phyloP scores from a whole-genome alignment of 1,284 basidiomycete species.

The Apiotrichum mycotoxinovorans region DNA sequence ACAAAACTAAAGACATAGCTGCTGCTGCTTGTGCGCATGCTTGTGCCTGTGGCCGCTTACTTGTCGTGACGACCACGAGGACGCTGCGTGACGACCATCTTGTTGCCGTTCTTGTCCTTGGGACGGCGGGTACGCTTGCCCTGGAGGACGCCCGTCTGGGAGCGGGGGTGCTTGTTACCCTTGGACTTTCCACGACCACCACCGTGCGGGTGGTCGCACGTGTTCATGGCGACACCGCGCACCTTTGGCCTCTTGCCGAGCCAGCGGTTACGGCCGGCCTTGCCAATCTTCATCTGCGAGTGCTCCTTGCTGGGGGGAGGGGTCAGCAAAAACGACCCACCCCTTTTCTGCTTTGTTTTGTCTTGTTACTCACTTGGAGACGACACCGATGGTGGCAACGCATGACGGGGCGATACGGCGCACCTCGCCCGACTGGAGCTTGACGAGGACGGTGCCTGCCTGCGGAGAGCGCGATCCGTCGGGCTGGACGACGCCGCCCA shows the following conservation, averaged over 20 bases:
- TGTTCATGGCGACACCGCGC: conserved; percentile 98
- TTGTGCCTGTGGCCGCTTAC: neutral
- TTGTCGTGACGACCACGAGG: conserved; percentile 60
- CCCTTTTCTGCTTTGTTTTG: neutral
- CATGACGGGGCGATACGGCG: conserved; percentile 78
- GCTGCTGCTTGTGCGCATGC: neutral
- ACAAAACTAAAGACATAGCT: neutral
- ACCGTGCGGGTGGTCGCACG: conserved; percentile 93
- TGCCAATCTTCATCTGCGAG: conserved; percentile 79
- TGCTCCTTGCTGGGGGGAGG: conserved; percentile 63
- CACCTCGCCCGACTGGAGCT: conserved; percentile 88
- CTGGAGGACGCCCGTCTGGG: conserved; percentile 88
- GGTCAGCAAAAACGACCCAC: neutral
- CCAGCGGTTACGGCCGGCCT: conserved; percentile 88
- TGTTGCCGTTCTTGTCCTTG: conserved; percentile 87
- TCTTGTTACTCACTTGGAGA: conserved; percentile 64
- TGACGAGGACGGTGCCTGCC: conserved; percentile 60
- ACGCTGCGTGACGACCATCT: conserved; percentile 84
- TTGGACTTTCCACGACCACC: conserved; percentile 97
- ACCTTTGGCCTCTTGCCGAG: conserved; percentile 81
- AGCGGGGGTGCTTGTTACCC: conserved; percentile 87
- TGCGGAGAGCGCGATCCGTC: conserved; percentile 26
- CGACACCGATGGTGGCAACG: conserved; percentile 83
- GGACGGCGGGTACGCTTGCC: conserved; percentile 90
- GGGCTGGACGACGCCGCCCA: conserved; percentile 30